Conservation (phyloP, 2,329 filamentous ascomycete genomes). For the Phyllosticta paracitricarpa region DNA sequence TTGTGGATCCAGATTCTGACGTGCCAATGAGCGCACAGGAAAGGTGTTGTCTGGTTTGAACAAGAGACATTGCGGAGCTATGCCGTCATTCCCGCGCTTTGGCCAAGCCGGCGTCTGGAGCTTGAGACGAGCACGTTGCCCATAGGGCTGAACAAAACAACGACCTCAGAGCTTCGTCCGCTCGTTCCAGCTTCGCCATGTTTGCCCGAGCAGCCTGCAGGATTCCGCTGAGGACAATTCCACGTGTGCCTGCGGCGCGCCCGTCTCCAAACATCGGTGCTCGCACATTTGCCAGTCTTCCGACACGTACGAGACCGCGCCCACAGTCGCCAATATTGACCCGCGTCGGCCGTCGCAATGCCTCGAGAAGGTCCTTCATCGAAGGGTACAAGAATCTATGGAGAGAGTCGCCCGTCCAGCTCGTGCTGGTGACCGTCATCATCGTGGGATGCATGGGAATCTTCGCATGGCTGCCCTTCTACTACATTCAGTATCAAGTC, state of each 20-base stretch:
- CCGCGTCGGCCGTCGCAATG: conserved; percentile 19
- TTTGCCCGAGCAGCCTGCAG: conserved; percentile 25
- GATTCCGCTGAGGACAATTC: conserved; percentile 15
- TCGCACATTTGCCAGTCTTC: conserved; percentile 15
- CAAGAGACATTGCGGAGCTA: background rate
- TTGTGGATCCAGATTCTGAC: conserved; percentile 21
- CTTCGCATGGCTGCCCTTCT: conserved; percentile 35
- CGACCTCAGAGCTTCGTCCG: conserved; percentile 2
- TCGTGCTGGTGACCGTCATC: conserved; percentile 26
- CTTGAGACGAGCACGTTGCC: conserved; percentile 2
- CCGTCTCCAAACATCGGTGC: conserved; percentile 13
- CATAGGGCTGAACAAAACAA: conserved; percentile 10
- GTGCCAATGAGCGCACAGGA: background rate
- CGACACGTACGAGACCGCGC: conserved; percentile 16
- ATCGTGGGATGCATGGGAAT: conserved; percentile 31
- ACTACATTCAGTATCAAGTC: conserved; percentile 38
- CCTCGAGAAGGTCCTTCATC: conserved; percentile 16
- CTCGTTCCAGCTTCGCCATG: conserved; percentile 21
- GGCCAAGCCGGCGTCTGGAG: conserved; percentile 5
- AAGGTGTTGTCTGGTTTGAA: background rate
- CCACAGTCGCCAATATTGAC: conserved; percentile 16
- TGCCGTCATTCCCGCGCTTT: background rate
- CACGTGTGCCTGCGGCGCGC: conserved; percentile 19
- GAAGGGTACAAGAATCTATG: conserved; percentile 25
- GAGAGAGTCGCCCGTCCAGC: conserved; percentile 28